Base-by-base conservation (phyloP, 441 rosid species). In the Rhodomyrtus psidioides region DNA sequence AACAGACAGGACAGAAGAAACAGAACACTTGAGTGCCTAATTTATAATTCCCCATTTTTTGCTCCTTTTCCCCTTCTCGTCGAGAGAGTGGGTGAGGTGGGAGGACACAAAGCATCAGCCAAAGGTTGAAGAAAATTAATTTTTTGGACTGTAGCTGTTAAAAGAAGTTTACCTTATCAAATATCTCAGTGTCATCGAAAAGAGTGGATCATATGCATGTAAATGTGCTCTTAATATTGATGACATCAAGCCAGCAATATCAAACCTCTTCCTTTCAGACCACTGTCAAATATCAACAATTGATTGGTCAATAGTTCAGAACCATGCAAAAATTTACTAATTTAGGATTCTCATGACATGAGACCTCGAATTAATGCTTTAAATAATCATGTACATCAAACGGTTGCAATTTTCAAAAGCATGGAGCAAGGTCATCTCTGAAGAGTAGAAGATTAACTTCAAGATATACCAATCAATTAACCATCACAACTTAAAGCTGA, bases 181-280 rank as follows among this genome's bases (percentile, higher is more conserved):
- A 87, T 97, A 97, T 91, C 97, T 93, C 90, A 97, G 89, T 26
- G 98, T 90, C 98, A 97, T 93, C 19, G 96, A 92, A 87, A 97
- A 94, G 23, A 92, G 82, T 16, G 99, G 97, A 91, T 97, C 97
- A 84, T 97, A 95, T 76, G 96, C 98, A 75, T 91, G 98, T 83
- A 97, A 91, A 88, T 95, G 93, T 83, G 98, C 96, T 91, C 98
- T 93, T 88, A 96, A 90, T 82, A 97, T 93, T 86, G 99, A 94
- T 53, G 96, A 93, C 94, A 97, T 91, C 49, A 94, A 88, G 85
- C 98, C 98, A 88, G 98, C 97, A 92, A 97, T 96, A 85, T 96
- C 98, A 87, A 88, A 90, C 88, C 99, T 93, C 94, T 95, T 95
- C 90, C 86, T 93, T 89, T 95, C 95, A 55, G 98, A 94, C 99